Evolutionary conservation across 2,329 filamentous ascomycete species (phyloP), one percentile per base, ranked within the genome.

Genomic region (Knufia fluminis): DNA sequence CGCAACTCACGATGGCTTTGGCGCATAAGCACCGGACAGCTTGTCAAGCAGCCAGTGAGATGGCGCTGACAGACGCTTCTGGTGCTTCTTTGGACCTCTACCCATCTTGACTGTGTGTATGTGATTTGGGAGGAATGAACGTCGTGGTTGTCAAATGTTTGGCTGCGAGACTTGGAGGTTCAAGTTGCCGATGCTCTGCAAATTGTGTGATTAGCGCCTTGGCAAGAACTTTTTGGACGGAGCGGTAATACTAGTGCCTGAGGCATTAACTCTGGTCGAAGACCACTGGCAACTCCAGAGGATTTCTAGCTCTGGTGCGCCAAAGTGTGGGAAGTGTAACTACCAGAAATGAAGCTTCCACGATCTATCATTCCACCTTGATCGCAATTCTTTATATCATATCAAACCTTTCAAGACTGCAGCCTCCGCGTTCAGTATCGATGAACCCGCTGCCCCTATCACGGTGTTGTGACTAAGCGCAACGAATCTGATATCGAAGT

Each of bases 31-130:
- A 71, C 92, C 92, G 74, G 89, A 95, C 71, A 98, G 82, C 78
- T 98, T 98, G 87, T 98, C 92, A 74, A 98, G 81, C 72, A 98
- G 87, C 92, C 92, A 98, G 85, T 97, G 92, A 73, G 86, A 94
- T 71, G 92, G 92, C 72, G 92, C 92, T 77, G 86, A 92, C 72
- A 97, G 82, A 81, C 92, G 90, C 90, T 98, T 97, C 78, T 97
- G 91, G 79, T 98, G 92, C 86, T 96, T 96, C 83, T 92, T 94
- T 76, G 76, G 76, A 74, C 73, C 73, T 67, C 72, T 71, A 68
- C 68, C 71, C 73, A 76, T 76, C 64, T 69, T 72, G 68, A 64
- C 61, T 64, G 62, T 40, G 22, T 52, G 16, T 57, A 43, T 36
- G 38, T 16, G 23, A 47, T 49, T 36, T 53, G 48, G 49, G 19